These are phyloP conservation scores for Ustilago trichophora DNA, from an alignment of 1,284 basidiomycete genomes.

Conservation along the genomic window DNA sequence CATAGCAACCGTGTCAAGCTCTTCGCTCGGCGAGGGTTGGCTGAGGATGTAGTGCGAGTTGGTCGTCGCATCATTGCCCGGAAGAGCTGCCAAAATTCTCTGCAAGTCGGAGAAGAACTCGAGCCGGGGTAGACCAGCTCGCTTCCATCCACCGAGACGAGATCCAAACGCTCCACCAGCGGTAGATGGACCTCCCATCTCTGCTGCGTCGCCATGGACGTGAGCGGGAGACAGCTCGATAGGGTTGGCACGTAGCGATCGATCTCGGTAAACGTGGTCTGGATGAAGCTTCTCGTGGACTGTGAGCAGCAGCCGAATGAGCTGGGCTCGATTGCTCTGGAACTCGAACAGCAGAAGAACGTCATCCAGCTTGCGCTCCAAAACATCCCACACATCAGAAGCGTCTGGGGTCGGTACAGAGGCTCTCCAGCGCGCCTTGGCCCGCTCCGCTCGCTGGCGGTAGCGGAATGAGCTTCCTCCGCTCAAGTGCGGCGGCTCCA, in stretches of 20 bases:
- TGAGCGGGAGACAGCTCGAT: slow-evolving; percentile 41
- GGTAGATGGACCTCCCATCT: slow-evolving; percentile 31
- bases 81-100: slow-evolving; percentile 25
- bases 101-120: slow-evolving; percentile 49
- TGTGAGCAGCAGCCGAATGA: slow-evolving; percentile 46
- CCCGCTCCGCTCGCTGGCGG: slow-evolving; percentile 32
- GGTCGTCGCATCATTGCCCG: slow-evolving; percentile 33
- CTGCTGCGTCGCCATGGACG: slow-evolving; percentile 31
- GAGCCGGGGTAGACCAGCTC: slow-evolving; percentile 37
- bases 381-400: slow-evolving; percentile 57
- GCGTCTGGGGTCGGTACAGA: slow-evolving; percentile 34
- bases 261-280: slow-evolving; percentile 40
- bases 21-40: slow-evolving; percentile 6
- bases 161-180: slow-evolving; percentile 34
- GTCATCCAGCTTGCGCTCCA: slow-evolving; percentile 54
- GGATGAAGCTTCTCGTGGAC: slow-evolving; percentile 50
- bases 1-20: slow-evolving; percentile 33
- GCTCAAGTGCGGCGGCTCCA: slow-evolving; percentile 17
- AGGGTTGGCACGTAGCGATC: slow-evolving; percentile 31
- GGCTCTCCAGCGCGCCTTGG: slow-evolving; percentile 32
- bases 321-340: slow-evolving; percentile 44
- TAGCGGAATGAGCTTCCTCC: slow-evolving; percentile 43
- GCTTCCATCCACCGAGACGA: slow-evolving; percentile 35
- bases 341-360: slow-evolving; percentile 56
- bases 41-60: slow-evolving; percentile 30